A percentile compares a stretch with the other conserved stretches of the same genome.
phyloP scores from a whole-genome alignment of 495 filamentous ascomycete species.

The Talaromyces nanjingensis region DNA sequence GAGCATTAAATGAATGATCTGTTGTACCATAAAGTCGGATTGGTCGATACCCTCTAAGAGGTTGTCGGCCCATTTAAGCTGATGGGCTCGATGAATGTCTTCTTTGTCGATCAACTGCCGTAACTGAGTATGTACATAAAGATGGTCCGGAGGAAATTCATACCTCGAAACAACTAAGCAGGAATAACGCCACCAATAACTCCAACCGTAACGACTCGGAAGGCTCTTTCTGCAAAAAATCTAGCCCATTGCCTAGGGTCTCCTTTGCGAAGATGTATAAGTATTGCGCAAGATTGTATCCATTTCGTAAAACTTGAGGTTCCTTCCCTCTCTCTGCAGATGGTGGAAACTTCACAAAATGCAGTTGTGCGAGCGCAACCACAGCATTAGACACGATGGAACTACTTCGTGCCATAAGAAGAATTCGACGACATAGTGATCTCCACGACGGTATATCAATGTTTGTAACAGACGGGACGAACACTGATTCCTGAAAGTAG shows the following conservation, averaged over 20 bases:
- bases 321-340: neutral
- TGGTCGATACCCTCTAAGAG: neutral
- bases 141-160: neutral
- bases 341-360: neutral
- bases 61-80: neutral
- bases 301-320: neutral
- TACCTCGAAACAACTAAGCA: neutral
- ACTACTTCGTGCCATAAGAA: neutral
- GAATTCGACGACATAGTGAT: neutral
- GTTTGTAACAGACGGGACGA: neutral
- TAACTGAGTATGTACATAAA: neutral
- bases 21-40: neutral
- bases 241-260: neutral
- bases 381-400: neutral
- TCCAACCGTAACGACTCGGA: neutral
- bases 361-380: neutral
- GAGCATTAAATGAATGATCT: neutral
- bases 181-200: neutral
- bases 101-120: neutral
- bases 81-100: constrained; percentile 2
- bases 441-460: neutral
- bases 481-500: no score
- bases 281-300: neutral
- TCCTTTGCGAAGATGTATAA: neutral
- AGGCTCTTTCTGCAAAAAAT: neutral